phyloP scores from a whole-genome alignment of 78 protist genomes.

The Emiliania huxleyi region DNA sequence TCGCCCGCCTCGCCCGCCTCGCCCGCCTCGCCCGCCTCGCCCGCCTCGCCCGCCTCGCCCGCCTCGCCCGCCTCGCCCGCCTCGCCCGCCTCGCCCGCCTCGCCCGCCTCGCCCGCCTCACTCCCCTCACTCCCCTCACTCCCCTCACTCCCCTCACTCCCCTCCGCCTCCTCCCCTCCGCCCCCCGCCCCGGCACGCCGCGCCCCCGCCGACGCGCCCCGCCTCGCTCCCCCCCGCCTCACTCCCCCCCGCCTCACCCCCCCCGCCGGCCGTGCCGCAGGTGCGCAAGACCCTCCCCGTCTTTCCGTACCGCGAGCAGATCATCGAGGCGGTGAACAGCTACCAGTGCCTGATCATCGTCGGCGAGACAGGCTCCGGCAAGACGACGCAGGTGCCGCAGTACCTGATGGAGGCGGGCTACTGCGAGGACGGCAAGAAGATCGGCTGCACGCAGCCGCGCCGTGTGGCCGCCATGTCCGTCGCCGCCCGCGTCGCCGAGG shows the following conservation, averaged over 20 bases:
- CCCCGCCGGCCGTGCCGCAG: constrained; percentile 6
- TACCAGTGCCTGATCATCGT: constrained; percentile 32
- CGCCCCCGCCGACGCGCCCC: not conserved
- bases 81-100: no score
- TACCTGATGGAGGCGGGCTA: constrained; percentile 25
- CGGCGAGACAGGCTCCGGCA: constrained; percentile 91
- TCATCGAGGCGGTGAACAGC: constrained; percentile 51
- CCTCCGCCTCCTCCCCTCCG: not conserved
- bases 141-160: no score
- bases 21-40: no score
- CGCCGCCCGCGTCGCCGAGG: constrained; percentile 71
- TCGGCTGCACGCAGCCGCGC: constrained; percentile 76
- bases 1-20: no score
- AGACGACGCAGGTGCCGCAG: constrained; percentile 80
- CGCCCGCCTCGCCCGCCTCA: no score
- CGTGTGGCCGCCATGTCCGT: constrained; percentile 76
- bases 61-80: no score
- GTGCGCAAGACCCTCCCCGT: constrained; percentile 78
- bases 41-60: no score
- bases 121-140: no score
- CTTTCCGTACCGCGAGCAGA: constrained; percentile 68
- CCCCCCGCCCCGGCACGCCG: no score
- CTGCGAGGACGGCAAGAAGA: constrained; percentile 32
- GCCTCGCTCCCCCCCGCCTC: no score
- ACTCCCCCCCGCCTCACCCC: no score